Evolutionary conservation across 495 filamentous ascomycete species (phyloP).

Genomic region (Chaetomium cochliodes): DNA sequence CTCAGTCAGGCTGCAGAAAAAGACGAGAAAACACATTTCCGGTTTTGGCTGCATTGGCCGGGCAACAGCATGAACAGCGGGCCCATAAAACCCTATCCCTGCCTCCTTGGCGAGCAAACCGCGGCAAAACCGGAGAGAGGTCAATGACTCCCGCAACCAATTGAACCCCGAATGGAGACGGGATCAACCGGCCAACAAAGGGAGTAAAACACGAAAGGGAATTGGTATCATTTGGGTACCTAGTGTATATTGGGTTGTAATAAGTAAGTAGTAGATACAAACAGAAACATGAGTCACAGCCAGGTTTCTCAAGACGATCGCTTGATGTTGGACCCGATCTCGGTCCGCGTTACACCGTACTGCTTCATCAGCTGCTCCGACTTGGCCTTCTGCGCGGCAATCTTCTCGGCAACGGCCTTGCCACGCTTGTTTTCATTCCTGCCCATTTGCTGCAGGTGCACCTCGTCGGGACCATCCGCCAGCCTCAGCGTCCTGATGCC

Average conservation of each 20-base stretch:
- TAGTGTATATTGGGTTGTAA: not conserved
- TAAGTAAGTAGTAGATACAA: not conserved
- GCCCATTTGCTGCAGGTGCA: conserved; percentile 88
- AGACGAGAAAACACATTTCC: conserved; percentile 30
- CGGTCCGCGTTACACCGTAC: conserved; percentile 51
- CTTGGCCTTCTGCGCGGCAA: conserved; percentile 63
- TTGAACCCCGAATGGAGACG: not conserved
- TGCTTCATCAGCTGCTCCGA: conserved; percentile 64
- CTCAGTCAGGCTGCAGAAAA: conserved; percentile 13
- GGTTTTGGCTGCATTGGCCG: conserved; percentile 25
- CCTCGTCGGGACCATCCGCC: conserved; percentile 91
- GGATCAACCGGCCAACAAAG: conserved; percentile 6
- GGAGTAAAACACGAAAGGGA: not conserved
- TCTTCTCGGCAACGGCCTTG: conserved; percentile 59
- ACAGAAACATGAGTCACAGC: not conserved
- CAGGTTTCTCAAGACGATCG: not conserved
- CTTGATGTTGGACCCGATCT: conserved; percentile 53
- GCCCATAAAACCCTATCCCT: conserved; percentile 18
- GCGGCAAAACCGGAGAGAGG: conserved; percentile 3
- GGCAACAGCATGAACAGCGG: conserved; percentile 31
- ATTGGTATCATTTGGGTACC: not conserved
- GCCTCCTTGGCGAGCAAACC: conserved; percentile 9
- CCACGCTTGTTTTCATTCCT: conserved; percentile 75
- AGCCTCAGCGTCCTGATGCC: conserved; percentile 76
- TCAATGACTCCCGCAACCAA: conserved; percentile 14